These are phyloP conservation scores for Ilyonectria sp. DNA, from an alignment of 2,329 filamentous ascomycete genomes.

Conservation along the genomic window DNA sequence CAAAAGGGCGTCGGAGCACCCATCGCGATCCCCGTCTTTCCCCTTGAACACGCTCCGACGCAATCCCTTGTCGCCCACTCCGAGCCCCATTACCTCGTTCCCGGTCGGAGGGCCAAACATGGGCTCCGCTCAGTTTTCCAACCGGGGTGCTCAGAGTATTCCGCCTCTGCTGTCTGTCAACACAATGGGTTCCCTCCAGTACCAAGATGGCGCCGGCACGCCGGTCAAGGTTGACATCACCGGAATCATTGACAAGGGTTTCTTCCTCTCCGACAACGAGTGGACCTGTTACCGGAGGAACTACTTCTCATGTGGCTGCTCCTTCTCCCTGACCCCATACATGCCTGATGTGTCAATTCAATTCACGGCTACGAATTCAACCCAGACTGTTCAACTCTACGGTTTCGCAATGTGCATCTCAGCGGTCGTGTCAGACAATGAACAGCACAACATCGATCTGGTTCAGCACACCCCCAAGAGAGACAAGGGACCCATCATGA, in stretches of 20 bases:
- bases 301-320: slow-evolving; percentile 90
- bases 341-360: slow-evolving; percentile 63
- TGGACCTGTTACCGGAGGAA: slow-evolving; percentile 96
- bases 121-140: slow-evolving; percentile 61
- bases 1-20: slow-evolving; percentile 64
- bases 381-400: slow-evolving; percentile 75
- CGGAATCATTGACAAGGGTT: slow-evolving; percentile 89
- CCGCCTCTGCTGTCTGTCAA: slow-evolving; percentile 68
- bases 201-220: slow-evolving; percentile 63
- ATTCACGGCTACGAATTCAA: slow-evolving; percentile 65
- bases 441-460: slow-evolving; percentile 83
- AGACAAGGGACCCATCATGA: slow-evolving; percentile 87
- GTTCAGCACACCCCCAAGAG: slow-evolving; percentile 94
- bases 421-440: slow-evolving; percentile 83
- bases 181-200: slow-evolving; percentile 73
- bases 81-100: slow-evolving; percentile 64
- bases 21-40: slow-evolving; percentile 68
- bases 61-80: slow-evolving; percentile 68
- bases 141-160: slow-evolving; percentile 53
- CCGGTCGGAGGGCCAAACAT: slow-evolving; percentile 64
- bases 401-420: slow-evolving; percentile 89
- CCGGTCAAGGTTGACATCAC: slow-evolving; percentile 80
- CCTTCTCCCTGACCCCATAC: slow-evolving; percentile 77
- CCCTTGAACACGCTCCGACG: slow-evolving; percentile 61
- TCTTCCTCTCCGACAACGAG: slow-evolving; percentile 84